Evolutionary conservation across 1,284 basidiomycete genomes (phyloP).

Genomic region (Cutaneotrichosporon cyanovorans): DNA sequence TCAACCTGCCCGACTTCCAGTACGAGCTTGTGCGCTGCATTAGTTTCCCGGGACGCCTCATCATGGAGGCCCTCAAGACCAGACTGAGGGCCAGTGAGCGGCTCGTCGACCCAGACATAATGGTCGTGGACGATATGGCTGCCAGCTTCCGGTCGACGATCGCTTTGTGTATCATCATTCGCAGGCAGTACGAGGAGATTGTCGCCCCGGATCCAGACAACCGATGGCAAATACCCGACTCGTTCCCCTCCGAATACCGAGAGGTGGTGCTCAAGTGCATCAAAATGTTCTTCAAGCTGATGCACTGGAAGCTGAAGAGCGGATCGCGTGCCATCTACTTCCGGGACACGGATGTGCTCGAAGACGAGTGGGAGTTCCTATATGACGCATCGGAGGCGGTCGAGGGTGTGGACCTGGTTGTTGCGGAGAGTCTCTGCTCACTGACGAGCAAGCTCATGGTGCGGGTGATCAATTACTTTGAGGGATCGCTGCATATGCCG

Average conservation of each 20-base stretch:
- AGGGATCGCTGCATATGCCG: conserved; percentile 81
- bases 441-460: conserved; percentile 84
- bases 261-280: conserved; percentile 79
- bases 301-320: conserved; percentile 92
- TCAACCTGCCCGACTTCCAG: conserved; percentile 90
- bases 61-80: conserved; percentile 81
- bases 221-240: conserved; percentile 81
- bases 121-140: conserved; percentile 92
- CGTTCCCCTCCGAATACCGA: conserved; percentile 85
- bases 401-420: conserved; percentile 78
- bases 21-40: conserved; percentile 87
- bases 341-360: conserved; percentile 94
- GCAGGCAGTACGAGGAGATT: conserved; percentile 86
- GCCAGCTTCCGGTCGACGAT: conserved; percentile 90
- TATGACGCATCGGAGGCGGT: conserved; percentile 87
- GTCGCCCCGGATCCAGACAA: conserved; percentile 74
- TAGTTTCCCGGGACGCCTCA: conserved; percentile 88
- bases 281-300: conserved; percentile 83
- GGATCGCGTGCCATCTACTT: conserved; percentile 88
- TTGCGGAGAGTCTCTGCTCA: conserved; percentile 88
- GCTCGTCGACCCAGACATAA: conserved; percentile 71
- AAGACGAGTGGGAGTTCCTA: conserved; percentile 93
- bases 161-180: conserved; percentile 86
- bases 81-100: conserved; percentile 86
- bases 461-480: conserved; percentile 86